Conservation (phyloP, 108 stramenopile species). For the Hondaea fermentalgiana region DNA sequence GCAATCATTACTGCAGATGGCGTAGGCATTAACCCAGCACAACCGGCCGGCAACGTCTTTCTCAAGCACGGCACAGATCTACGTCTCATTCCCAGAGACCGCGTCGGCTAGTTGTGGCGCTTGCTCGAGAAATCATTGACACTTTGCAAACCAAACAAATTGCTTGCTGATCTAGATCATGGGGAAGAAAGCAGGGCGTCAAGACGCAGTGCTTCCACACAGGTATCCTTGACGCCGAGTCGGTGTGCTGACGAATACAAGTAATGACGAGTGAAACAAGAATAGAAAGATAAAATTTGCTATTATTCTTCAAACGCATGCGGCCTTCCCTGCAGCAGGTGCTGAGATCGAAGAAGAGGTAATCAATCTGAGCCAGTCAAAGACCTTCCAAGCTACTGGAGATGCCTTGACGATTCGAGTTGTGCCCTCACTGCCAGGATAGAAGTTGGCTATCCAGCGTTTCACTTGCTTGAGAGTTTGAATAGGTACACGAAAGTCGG, state of each 20-base stretch:
- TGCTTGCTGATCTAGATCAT: too few species aligned
- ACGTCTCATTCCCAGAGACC: slow-evolving; percentile 18
- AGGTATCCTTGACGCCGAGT: too few species aligned
- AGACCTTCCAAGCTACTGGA: neutral
- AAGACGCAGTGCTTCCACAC: too few species aligned
- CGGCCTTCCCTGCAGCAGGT: neutral
- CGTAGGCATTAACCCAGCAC: slow-evolving; percentile 20
- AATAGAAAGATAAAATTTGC: too few species aligned
- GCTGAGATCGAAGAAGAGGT: neutral
- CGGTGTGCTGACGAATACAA: too few species aligned
- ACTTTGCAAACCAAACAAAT: too few species aligned
- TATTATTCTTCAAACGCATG: too few species aligned
- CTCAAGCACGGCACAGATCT: slow-evolving; percentile 25
- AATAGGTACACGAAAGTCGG: neutral
- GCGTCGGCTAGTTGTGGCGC: neutral
- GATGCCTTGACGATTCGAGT: neutral
- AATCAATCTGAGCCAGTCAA: neutral
- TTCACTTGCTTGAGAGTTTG: neutral
- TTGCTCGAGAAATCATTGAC: too few species aligned
- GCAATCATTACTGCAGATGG: slow-evolving; percentile 20
- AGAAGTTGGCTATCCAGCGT: neutral
- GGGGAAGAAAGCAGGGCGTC: too few species aligned
- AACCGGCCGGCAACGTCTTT: neutral
- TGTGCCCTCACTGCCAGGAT: neutral
- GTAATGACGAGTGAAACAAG: too few species aligned